Conservation (phyloP, 2,329 filamentous ascomycete genomes). For the Didymella keratinophila region DNA sequence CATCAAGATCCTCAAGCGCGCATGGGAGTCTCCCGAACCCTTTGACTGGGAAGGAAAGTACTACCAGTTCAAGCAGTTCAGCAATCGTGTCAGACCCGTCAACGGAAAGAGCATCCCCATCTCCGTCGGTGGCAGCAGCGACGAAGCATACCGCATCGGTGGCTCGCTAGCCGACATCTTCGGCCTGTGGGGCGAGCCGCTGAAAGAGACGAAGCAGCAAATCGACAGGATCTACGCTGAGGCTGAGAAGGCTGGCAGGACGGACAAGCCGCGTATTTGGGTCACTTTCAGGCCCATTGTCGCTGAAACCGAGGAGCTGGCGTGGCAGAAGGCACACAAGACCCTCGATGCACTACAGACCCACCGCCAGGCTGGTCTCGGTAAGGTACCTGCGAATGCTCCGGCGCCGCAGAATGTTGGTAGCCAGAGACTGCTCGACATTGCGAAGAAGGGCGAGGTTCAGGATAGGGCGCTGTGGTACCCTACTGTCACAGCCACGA, state of each 20-base stretch:
- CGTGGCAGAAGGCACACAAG: slow-evolving; percentile 67
- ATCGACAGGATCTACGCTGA: slow-evolving; percentile 68
- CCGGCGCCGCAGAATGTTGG: slow-evolving; percentile 22
- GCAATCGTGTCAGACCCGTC: slow-evolving; percentile 61
- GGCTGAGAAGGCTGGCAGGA: slow-evolving; percentile 64
- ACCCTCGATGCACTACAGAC: slow-evolving; percentile 62
- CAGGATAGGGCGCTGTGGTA: slow-evolving; percentile 27
- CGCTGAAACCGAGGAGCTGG: slow-evolving; percentile 68
- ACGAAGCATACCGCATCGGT: slow-evolving; percentile 67
- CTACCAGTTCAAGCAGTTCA: slow-evolving; percentile 67
- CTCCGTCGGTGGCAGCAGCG: slow-evolving; percentile 66
- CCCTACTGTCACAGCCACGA: slow-evolving; percentile 25
- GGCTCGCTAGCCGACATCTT: slow-evolving; percentile 68
- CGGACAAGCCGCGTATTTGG: slow-evolving; percentile 67
- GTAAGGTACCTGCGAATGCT: slow-evolving; percentile 14
- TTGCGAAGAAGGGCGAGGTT: slow-evolving; percentile 25
- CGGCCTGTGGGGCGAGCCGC: slow-evolving; percentile 69
- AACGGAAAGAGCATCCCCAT: slow-evolving; percentile 63
- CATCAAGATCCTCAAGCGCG: slow-evolving; percentile 66
- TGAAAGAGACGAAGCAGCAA: slow-evolving; percentile 70
- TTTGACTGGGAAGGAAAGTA: slow-evolving; percentile 70
- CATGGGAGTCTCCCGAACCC: slow-evolving; percentile 64
- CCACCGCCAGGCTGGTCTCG: slow-evolving; percentile 42
- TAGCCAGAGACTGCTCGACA: slow-evolving; percentile 23
- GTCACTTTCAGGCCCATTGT: slow-evolving; percentile 69